phyloP scores from a whole-genome alignment of 2,329 filamentous ascomycete species.

The Boeremia lycopersici region DNA sequence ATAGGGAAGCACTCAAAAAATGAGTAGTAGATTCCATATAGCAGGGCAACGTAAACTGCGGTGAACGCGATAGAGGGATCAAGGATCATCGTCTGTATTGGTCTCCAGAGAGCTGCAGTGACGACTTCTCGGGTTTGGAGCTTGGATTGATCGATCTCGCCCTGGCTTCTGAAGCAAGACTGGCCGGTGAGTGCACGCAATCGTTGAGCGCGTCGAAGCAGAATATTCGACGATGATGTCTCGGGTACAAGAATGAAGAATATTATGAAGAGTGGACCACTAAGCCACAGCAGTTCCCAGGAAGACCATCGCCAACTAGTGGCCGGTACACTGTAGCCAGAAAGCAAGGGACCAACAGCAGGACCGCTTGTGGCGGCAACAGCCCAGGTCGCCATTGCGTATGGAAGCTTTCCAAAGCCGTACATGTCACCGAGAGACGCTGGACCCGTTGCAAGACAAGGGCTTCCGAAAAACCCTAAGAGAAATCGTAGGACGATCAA shows the following conservation, averaged over 20 bases:
- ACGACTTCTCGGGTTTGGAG: conserved; percentile 48
- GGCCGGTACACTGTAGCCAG: conserved; percentile 74
- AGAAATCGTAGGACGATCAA: conserved; percentile 61
- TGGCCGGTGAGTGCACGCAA: conserved; percentile 72
- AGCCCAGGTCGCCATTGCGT: conserved; percentile 52
- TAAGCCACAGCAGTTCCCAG: conserved; percentile 82
- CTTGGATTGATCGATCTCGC: conserved; percentile 70
- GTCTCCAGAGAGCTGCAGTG: conserved; percentile 66
- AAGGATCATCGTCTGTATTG: conserved; percentile 81
- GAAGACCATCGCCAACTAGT: conserved; percentile 83
- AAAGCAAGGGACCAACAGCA: conserved; percentile 67
- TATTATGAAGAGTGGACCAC: conserved; percentile 71
- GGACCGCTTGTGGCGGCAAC: conserved; percentile 63
- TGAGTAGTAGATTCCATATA: conserved; percentile 77
- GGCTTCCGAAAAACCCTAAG: conserved; percentile 48
- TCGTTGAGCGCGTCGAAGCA: conserved; percentile 72
- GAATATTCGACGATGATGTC: conserved; percentile 81
- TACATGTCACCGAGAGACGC: conserved; percentile 49
- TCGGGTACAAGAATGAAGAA: conserved; percentile 88
- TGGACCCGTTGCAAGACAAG: conserved; percentile 48
- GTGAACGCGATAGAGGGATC: conserved; percentile 87
- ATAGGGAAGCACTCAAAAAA: conserved; percentile 71
- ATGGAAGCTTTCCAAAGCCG: conserved; percentile 52
- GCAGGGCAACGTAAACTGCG: conserved; percentile 80
- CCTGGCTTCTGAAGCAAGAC: conserved; percentile 71